Base-by-base conservation (phyloP, 2,329 filamentous ascomycete genomes). In the Colletotrichum somersetense region DNA sequence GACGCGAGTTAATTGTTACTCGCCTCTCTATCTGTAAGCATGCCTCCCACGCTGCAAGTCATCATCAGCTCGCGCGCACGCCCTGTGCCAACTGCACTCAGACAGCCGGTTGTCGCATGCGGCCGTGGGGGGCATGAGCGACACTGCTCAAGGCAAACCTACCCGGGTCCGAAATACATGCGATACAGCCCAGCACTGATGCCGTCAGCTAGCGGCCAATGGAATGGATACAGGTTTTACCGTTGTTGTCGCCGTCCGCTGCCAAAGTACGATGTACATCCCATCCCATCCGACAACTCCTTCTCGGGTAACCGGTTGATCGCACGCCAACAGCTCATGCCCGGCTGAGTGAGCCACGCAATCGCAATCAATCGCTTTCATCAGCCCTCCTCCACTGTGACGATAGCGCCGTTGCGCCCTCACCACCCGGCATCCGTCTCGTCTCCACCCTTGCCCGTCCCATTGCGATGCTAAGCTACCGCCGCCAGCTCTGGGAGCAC, bases 81-180 rank as follows among this genome's bases (percentile, higher is more conserved):
- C 35, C 44, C 40, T 53, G 63, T 64, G 56, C n/a, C 62, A 62
- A 50, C 69, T 59, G 69, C 69, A 72, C 69, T 72, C 66, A 66
- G 66, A 59, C 69, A 58, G 33, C 69, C 66, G 55, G 59, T 69
- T 42, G 65, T 72, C 30, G 69, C 66, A 69, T 69, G 59, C 69
- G 55, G 69, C 55, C 59, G 55, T 69, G 66, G 69, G 69, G 66
- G 69, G 48, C 62, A 42, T 56, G 62, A 64, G 62, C 50, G 50
- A 44, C 50, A 64, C 44, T 55, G 38, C 62, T 23, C 62, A 64
- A 55, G 50, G 50, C 62, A 55, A 44, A 64, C 48, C 35, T 35
- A 10, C 7, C 23, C 14, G 23, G 26, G 40, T 48, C n/a, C 20
- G 46, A 48, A 46, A 46, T 61, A 46, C 16, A 33, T 46, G 14